Evolutionary conservation across 306 rosid species (phyloP).

Genomic region (Prunus davidiana): DNA sequence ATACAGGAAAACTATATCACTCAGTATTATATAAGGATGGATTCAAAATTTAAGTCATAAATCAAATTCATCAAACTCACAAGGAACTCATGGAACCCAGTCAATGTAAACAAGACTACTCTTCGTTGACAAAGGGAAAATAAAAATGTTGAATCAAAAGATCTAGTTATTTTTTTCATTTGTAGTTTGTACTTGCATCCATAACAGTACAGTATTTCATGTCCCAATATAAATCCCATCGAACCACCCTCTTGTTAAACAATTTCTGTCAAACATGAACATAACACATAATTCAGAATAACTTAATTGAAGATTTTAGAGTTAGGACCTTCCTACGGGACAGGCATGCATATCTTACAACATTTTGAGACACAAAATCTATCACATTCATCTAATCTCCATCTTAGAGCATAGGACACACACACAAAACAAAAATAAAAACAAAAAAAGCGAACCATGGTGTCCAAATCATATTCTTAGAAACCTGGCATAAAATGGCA

Average conservation of each 20-base stretch:
- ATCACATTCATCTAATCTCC: background rate
- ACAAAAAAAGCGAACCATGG: background rate
- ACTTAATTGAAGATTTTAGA: background rate
- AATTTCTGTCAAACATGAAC: background rate
- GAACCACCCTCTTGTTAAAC: background rate
- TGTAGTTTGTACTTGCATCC: background rate
- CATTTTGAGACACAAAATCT: background rate
- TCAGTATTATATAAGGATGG: background rate
- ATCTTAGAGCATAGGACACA: background rate
- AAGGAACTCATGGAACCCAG: background rate
- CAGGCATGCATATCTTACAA: background rate
- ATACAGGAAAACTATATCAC: background rate
- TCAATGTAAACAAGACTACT: background rate
- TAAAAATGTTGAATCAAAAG: background rate
- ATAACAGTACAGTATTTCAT: background rate
- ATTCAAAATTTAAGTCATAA: background rate
- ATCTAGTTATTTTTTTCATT: background rate
- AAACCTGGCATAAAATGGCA: background rate
- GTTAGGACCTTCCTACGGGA: background rate
- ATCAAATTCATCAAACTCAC: background rate
- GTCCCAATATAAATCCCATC: background rate
- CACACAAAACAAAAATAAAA: background rate
- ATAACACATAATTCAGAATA: background rate
- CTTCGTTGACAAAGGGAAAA: background rate
- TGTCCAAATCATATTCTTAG: background rate